Evolutionary conservation across 805 yeast genomes (phyloP).

Genomic region (Lipomyces sp.): DNA sequence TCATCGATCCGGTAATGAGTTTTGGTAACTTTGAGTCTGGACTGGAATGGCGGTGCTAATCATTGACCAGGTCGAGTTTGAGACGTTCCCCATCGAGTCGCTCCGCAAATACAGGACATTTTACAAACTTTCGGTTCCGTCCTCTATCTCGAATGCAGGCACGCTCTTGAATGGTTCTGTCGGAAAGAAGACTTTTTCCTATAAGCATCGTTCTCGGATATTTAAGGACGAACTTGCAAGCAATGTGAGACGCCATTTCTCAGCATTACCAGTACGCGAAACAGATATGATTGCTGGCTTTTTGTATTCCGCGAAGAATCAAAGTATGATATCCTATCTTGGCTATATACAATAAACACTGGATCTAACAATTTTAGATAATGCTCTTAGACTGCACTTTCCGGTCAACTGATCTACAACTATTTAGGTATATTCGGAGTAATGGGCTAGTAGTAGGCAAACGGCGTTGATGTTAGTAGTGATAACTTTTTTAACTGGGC

Average conservation of each 20-base stretch:
- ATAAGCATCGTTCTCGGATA: slow-evolving; percentile 51
- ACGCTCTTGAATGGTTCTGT: slow-evolving; percentile 69
- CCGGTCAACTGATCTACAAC: slow-evolving; percentile 2
- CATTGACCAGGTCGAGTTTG: slow-evolving; percentile 61
- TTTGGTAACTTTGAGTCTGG: neutral
- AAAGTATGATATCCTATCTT: slow-evolving; percentile 47
- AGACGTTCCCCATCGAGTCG: slow-evolving; percentile 61
- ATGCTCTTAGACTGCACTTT: slow-evolving; percentile 16
- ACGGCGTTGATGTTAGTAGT: neutral
- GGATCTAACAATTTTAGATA: slow-evolving; percentile 12
- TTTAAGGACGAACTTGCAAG: slow-evolving; percentile 64
- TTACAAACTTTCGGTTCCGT: slow-evolving; percentile 61
- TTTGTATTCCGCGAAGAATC: slow-evolving; percentile 80
- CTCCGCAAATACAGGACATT: slow-evolving; percentile 70
- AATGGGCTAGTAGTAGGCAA: neutral
- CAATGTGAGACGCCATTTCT: slow-evolving; percentile 71
- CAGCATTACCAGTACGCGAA: slow-evolving; percentile 65
- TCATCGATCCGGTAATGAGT: slow-evolving; percentile 23
- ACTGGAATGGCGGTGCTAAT: neutral
- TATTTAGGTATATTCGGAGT: neutral
- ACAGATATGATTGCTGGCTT: slow-evolving; percentile 87
- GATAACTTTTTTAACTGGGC: too few species aligned
- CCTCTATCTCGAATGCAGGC: slow-evolving; percentile 69
- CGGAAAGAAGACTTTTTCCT: slow-evolving; percentile 69
- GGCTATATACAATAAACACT: neutral